Conservation (phyloP, 202 grass and related monocot genomes). For the Setaria viridis region DNA sequence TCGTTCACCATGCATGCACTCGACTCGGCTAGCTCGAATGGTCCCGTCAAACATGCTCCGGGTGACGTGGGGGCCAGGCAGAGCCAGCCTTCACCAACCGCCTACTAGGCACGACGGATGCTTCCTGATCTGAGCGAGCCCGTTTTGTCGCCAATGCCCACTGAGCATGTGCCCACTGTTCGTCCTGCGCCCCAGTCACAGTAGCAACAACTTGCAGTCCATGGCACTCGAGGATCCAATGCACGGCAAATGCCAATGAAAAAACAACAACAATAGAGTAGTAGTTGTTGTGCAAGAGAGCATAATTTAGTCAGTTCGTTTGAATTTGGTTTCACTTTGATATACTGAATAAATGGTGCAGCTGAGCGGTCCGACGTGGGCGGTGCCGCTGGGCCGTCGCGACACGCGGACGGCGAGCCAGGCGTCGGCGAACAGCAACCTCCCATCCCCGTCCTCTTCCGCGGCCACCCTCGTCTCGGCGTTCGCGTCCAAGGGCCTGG, state of each 20-base stretch:
- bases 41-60: neutral
- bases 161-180: neutral
- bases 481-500: constrained; percentile 77
- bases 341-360: neutral
- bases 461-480: constrained; percentile 49
- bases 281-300: neutral
- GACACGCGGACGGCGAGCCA: constrained; percentile 76
- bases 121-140: constrained; percentile 29
- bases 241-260: neutral
- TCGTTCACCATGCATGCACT: neutral
- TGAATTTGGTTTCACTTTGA: neutral
- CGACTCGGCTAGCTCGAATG: neutral
- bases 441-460: constrained; percentile 57
- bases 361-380: constrained; percentile 82
- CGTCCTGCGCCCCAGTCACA: neutral
- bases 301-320: neutral
- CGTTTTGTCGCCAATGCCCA: constrained; percentile 26
- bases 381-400: constrained; percentile 67
- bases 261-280: neutral
- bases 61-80: neutral
- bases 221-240: neutral
- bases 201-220: neutral
- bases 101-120: constrained; percentile 23
- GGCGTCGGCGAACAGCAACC: constrained; percentile 79
- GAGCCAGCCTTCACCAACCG: constrained; percentile 14